Evolutionary conservation across 768 basidiomycete species (phyloP), one percentile per base, ranked within the genome.

Genomic region (Pulveroboletus sp.): DNA sequence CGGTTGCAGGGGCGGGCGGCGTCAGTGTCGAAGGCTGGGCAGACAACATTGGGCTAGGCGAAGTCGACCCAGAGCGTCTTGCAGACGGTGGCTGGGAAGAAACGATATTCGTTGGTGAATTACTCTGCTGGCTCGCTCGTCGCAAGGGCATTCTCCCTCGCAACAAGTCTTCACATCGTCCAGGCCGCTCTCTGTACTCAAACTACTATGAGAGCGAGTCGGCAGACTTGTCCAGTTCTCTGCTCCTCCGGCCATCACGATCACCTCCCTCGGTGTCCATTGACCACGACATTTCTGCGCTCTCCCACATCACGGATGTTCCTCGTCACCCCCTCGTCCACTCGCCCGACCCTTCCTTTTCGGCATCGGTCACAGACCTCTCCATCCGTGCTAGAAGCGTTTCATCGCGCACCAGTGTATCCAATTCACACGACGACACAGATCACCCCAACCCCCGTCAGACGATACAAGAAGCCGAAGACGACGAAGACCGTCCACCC

Each of bases 81-180:
- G 87, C 85, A 0, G 66, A 71, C 3, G 87, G 87, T 0, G 79
- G 76, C 43, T 77, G 78, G 75, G 78, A 81, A 16, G 88, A 89
- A 58, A 75, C 80, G n/a, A 70, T 78, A 9, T 84, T 78, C 50
- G 67, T 91, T 10, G 86, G 76, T 0, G 74, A 84, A 60, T 68
- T 88, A 3, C 71, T 90, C 11, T 86, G 85, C 60, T 86, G 84
- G 84, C 74, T 89, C 19, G 85, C 79, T 0, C 69, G 72, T 47
- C 69, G 70, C 47, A 65, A 62, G 34, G 76, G 78, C 2, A 60
- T 72, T 14, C 35, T 66, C 14, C 56, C 59, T 1, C 61, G 47
- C 5, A 43, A 47, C 16, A 57, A 12, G 13, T 49, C 53, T 1
- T 43, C 56, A 0, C 36, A 38, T 5, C 40, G 49, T 0, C 17